Base-by-base conservation (phyloP, 331 rosid genomes). In the Cydonia oblonga region DNA sequence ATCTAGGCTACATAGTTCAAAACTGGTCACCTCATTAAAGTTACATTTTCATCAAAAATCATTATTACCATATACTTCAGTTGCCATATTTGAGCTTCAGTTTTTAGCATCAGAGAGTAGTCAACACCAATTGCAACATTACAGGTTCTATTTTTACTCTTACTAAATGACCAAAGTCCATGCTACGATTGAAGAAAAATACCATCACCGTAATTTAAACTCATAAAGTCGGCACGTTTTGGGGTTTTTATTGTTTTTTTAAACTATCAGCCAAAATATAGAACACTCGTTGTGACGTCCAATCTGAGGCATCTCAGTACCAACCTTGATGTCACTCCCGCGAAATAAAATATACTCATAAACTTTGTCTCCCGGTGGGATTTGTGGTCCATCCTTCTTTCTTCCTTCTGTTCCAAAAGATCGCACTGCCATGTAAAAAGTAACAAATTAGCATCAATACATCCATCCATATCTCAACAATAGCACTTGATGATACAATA, bases 371-470 rank as follows among this genome's bases (percentile, higher is more conserved):
- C 96, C 84, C 1, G 98, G 95, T 25, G 86, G 95, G 71, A 93
- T 76, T 74, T 89, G 95, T 12, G 80, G 89, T 19, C 96, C 97
- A 66, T 93, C 98, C 78, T 87, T 93, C 70, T 93, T 93, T 83
- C 98, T 84, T 78, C 98, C 98, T 85, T 93, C 98, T 18, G 98
- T 90, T 78, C 97, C 97, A 75, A 89, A 92, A 25, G 96, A 90
- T 71, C 91, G 78, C 49, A 90, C 93, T 90, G 88, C 82, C 74
- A 33, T 62, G 73, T 61, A 69, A 46, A 74, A 64, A n/a, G 7
- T 23, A 18, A 32, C 51, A 25, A 33, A 24, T 75, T 3, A 75
- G 46, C 30, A 42, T 26, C 68, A 42, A 18, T 5, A 2, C 22
- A 59, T 18, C 20, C 2, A 9, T 23, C 49, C 12, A 23, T 5